Conservation (phyloP, 2,329 filamentous ascomycete species). For the Rasamsonia emersonii region DNA sequence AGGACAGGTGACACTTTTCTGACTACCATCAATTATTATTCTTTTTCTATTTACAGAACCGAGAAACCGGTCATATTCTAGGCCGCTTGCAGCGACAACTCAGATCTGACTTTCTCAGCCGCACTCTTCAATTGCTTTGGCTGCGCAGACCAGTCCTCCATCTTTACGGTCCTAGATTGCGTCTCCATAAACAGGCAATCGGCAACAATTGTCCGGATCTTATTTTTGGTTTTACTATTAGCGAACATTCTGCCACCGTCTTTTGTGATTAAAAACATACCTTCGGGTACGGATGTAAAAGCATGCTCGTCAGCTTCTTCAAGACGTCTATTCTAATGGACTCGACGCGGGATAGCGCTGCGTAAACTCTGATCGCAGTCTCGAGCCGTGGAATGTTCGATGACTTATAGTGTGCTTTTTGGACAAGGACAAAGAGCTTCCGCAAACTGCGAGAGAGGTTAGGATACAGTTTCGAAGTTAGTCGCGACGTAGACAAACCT, state of each 20-base stretch:
- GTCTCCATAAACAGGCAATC: constrained; percentile 31
- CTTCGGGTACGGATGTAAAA: constrained; percentile 74
- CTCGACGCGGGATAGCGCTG: constrained; percentile 52
- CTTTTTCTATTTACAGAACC: too few species aligned
- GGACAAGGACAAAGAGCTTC: constrained; percentile 58
- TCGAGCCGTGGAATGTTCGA: constrained; percentile 74
- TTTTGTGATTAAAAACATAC: constrained; percentile 31
- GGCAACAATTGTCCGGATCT: constrained; percentile 29
- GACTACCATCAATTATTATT: too few species aligned
- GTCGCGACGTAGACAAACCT: constrained; percentile 12
- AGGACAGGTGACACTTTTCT: too few species aligned
- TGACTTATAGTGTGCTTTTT: constrained; percentile 75
- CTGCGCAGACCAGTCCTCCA: constrained; percentile 24
- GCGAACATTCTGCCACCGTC: constrained; percentile 3
- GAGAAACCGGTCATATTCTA: too few species aligned
- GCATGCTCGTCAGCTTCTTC: constrained; percentile 62
- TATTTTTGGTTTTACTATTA: constrained; percentile 4
- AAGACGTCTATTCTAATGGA: constrained; percentile 48
- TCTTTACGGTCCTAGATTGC: constrained; percentile 19
- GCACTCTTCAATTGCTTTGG: constrained; percentile 8
- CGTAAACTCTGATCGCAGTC: constrained; percentile 72
- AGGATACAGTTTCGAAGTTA: constrained; percentile 5
- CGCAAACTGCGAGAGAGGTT: constrained; percentile 37
- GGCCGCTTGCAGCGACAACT: too few species aligned
- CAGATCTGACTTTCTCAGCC: too few species aligned